Evolutionary conservation across 2,329 filamentous ascomycete species (phyloP), one percentile per base, ranked within the genome.

Genomic region (Aspergillus aculeatinus): DNA sequence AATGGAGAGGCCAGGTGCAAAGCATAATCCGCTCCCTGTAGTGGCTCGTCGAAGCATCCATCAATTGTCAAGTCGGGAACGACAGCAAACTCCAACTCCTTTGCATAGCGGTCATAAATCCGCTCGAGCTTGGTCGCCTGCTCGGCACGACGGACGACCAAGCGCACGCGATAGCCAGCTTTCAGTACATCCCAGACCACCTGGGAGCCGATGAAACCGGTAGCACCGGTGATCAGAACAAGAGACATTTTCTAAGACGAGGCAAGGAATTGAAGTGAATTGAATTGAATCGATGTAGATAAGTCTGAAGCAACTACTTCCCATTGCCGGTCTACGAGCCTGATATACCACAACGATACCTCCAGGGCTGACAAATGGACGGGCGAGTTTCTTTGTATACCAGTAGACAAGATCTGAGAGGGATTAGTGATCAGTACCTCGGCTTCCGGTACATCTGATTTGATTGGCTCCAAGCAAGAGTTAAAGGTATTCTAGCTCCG

Each of bases 141-240:
- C 7, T 59, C 55, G 16, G 59, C 58, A 19, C 60, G 64, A 10
- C 66, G 65, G n/a, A 68, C 58, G 42, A 52, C 39, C 11, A 69
- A 31, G 16, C 64, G 65, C 0, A 67, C 55, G 4, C 63, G 59
- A 21, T 69, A 63, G 2, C 66, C 65, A n/a, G 65, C 65, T 42
- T 63, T 57, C 9, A 70, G 48, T 12, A 61, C 51, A 4, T 39
- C 50, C 2, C 44, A 48, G 16, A 62, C 58, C 4, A 62, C 58
- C 6, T 60, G 51, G 7, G 62, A 58, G 14, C 67, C 67, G 48
- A 70, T 67, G 55, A 69, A 69, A 23, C 65, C 68, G 11, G 66
- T 68, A 3, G 65, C 60, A 19, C 67, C 68, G 25, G 68, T 68
- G 23, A 70, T 63, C 16, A 69, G 66, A 14, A 68, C 27, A 5